Evolutionary conservation across 164 flowering plant species (phyloP).

Genomic region (Cinnamomum chago): DNA sequence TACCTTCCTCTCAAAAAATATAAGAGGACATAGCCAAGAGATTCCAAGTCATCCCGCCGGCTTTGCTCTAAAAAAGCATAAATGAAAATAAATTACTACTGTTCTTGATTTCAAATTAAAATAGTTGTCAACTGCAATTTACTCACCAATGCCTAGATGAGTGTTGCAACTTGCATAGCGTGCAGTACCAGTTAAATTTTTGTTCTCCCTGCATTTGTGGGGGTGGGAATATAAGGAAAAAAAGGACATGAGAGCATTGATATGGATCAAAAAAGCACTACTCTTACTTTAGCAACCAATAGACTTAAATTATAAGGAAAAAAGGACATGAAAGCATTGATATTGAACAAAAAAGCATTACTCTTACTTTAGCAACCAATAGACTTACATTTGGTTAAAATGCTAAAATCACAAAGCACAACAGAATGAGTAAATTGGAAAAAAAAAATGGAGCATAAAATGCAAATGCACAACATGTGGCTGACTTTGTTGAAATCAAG

Average conservation of each 20-base stretch:
- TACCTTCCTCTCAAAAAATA: slow-evolving; percentile 97
- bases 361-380: too few species aligned
- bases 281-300: too few species aligned
- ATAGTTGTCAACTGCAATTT: background rate
- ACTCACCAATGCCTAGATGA: slow-evolving; percentile 96
- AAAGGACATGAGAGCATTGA: background rate
- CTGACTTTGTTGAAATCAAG: too few species aligned
- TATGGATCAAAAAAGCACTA: too few species aligned
- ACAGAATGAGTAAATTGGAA: too few species aligned
- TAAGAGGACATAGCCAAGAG: slow-evolving; percentile 95
- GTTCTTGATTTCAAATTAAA: background rate
- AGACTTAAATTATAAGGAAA: too few species aligned
- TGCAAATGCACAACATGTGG: too few species aligned
- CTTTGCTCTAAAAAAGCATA: slow-evolving; percentile 68
- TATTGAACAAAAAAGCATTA: too few species aligned
- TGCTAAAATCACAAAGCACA: too few species aligned
- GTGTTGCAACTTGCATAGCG: slow-evolving; percentile 99
- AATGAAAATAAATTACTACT: slow-evolving; percentile 5
- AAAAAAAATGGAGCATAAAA: too few species aligned
- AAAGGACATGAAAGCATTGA: too few species aligned
- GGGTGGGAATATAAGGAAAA: background rate
- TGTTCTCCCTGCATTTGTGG: slow-evolving; percentile 65
- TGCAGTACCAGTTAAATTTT: slow-evolving; percentile 96
- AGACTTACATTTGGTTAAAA: too few species aligned
- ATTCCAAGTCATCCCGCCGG: slow-evolving; percentile 96